Evolutionary conservation across 208 protist species (phyloP).

Genomic region (Crithidia fasciculata): DNA sequence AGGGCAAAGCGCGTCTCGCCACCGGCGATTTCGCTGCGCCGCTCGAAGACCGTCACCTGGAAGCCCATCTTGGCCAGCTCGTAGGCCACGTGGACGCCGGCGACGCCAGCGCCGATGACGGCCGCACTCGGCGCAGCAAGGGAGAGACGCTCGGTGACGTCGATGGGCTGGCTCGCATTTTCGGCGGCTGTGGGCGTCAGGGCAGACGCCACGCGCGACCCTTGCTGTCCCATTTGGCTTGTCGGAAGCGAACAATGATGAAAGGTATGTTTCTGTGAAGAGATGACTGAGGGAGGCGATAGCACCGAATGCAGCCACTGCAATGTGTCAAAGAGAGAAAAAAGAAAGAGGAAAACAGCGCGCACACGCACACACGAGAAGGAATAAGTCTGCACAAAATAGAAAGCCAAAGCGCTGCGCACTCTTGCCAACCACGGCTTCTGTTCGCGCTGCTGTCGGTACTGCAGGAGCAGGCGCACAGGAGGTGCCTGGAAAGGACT

Average conservation of each 20-base stretch:
- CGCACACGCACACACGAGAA: neutral
- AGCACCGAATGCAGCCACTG: too few relatives aligned
- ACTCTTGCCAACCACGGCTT: too few relatives aligned
- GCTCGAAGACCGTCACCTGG: conserved; percentile 84
- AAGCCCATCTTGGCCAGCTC: conserved; percentile 86
- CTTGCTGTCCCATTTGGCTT: conserved; percentile 21
- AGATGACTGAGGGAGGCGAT: neutral
- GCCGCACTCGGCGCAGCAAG: conserved; percentile 60
- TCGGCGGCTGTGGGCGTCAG: neutral
- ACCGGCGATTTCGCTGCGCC: conserved; percentile 36
- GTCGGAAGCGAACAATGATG: neutral
- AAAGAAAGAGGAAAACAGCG: too few relatives aligned
- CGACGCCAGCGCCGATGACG: conserved; percentile 84
- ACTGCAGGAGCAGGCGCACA: too few relatives aligned
- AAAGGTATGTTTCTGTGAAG: neutral
- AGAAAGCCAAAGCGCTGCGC: too few relatives aligned
- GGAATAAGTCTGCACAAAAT: too few relatives aligned
- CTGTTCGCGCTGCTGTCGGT: too few relatives aligned
- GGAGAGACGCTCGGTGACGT: conserved; percentile 47
- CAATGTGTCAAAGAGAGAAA: neutral
- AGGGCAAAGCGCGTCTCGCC: conserved; percentile 69
- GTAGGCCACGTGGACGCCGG: conserved; percentile 86
- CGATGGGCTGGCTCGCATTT: conserved; percentile 1
- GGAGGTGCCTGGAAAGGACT: too few relatives aligned
- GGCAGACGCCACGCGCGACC: conserved; percentile 13